A percentile compares a stretch with the other conserved stretches of the same genome.
Evolutionary conservation across 202 grass and related monocot species (phyloP).

Genomic region (Sporobolus alterniflorus): DNA sequence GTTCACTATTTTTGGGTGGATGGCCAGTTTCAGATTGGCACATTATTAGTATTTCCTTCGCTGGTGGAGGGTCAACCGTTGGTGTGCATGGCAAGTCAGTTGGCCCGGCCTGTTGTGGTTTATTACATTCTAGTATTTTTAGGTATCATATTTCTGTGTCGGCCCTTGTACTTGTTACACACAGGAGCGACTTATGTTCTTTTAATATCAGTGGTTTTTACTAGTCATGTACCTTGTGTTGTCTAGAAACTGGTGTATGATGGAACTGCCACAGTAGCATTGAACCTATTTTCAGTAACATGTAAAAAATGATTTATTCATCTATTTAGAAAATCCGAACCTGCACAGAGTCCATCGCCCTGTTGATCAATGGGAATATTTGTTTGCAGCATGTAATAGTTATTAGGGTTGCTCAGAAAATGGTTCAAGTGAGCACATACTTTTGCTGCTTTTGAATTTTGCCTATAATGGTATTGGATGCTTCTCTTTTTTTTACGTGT

Average conservation of each 20-base stretch:
- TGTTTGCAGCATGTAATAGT: neutral
- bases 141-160: neutral
- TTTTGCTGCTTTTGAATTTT: neutral
- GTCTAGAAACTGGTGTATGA: neutral
- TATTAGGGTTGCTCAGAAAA: neutral
- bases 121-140: neutral
- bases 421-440: neutral
- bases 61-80: neutral
- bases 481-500: neutral
- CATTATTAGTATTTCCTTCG: neutral
- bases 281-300: neutral
- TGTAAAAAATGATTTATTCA: neutral
- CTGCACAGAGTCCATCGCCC: neutral
- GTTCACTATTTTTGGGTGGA: conserved; percentile 15
- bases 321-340: neutral
- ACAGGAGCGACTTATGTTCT: neutral
- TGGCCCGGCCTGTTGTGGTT: neutral
- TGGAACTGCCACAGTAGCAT: neutral
- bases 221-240: neutral
- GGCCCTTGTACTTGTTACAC: neutral
- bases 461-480: neutral
- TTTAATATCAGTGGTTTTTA: neutral
- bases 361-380: neutral
- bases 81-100: neutral
- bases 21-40: neutral